Base-by-base conservation (phyloP, 306 rosid species). In the Casuarina cunninghamiana region DNA sequence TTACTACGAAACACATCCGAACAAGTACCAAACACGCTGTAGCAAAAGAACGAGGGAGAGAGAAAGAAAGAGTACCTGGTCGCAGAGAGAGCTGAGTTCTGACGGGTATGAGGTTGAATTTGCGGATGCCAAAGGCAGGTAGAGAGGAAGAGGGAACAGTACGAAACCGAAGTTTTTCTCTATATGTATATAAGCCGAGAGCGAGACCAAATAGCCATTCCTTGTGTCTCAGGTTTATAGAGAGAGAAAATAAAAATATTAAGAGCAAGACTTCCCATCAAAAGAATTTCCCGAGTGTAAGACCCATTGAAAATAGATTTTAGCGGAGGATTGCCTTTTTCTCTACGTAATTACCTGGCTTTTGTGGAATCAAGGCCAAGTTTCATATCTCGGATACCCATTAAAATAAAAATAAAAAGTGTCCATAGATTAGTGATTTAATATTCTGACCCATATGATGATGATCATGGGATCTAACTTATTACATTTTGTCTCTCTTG, bases 61-160 rank as follows among this genome's bases (percentile, higher is more conserved):
- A 65, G 51, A 46, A 32, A 54, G 42, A 81, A n/a, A 82, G 77
- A 58, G 80, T 80, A 88, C 90, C 94, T 83, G 48, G 77, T 80
- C 77, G 50, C 72, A 69, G 37, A 77, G 44, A 78, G 81, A 78
- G 76, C 69, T 43, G 8, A 75, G 65, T 75, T 79, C 79, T 78
- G 74, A 76, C 76, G 86, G 83, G 69, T n/a, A 66, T 69, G 38
- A 63, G 48, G 72, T 72, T n/a, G 75, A 83, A 83, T 81, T 75
- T 87, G 60, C 69, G 75, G 66, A 80, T 75, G 79, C 80, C 70
- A 72, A 74, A 72, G 48, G 21, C 44, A 46, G 44, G 6, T 51
- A 46, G 44, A 60, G 53, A 62, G 19, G 21, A 10, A 80, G 81
- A 77, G 69, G 50, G 85, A 82, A 11, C 4, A 67, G 38, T 48